A percentile compares a stretch with the other conserved stretches of the same genome.
Evolutionary conservation across 805 yeast genomes (phyloP).

Genomic region (Kregervanrija fluxuum): DNA sequence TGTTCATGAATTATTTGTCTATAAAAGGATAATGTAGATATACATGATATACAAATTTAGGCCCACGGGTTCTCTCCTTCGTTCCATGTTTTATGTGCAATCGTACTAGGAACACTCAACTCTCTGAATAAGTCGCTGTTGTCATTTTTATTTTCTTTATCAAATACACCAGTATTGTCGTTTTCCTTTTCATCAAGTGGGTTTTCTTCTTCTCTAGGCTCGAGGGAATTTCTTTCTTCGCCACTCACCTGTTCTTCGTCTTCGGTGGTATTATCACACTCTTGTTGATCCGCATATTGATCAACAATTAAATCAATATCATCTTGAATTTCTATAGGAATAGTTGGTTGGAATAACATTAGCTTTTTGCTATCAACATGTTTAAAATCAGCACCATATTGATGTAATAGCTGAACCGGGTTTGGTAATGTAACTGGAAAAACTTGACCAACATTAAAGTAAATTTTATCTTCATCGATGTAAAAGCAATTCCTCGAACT

Average conservation of each 20-base stretch:
- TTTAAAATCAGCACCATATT: conserved; percentile 72
- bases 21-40: too few relatives aligned
- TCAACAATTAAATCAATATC: conserved; percentile 63
- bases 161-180: conserved; percentile 5
- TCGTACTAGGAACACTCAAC: conserved; percentile 40
- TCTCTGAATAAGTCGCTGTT: conserved; percentile 38
- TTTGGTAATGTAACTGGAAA: conserved; percentile 65
- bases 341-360: conserved; percentile 56
- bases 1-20: too few relatives aligned
- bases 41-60: conserved; percentile 1
- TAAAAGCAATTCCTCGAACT: conserved; percentile 7
- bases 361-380: conserved; percentile 50
- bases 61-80: conserved; percentile 66
- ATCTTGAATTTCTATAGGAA: conserved; percentile 66
- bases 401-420: conserved; percentile 59
- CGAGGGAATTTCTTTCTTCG: background rate
- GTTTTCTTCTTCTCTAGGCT: background rate
- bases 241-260: conserved; percentile 17
- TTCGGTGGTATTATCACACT: conserved; percentile 13
- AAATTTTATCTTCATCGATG: conserved; percentile 25
- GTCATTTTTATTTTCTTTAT: conserved; percentile 9
- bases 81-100: conserved; percentile 45
- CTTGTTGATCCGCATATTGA: conserved; percentile 18
- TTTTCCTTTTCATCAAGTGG: conserved; percentile 12
- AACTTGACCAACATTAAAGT: conserved; percentile 43